phyloP scores from a whole-genome alignment of 176 grass and related monocot species.

The Otatea glauca region DNA sequence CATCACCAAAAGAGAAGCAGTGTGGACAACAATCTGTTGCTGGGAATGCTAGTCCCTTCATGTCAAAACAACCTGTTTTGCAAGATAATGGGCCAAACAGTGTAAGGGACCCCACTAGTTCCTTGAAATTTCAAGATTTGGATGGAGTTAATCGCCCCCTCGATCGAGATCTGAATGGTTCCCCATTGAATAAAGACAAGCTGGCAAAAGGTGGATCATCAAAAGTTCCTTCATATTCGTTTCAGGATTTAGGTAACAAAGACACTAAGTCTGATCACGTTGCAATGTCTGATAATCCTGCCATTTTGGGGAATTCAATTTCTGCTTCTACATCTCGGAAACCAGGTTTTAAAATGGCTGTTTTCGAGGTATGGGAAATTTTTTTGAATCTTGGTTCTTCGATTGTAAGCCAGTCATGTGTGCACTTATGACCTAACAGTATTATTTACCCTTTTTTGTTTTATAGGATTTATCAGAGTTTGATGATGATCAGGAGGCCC shows the following conservation, averaged over 20 bases:
- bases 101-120: constrained; percentile 27
- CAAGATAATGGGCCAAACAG: constrained; percentile 43
- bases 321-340: constrained; percentile 39
- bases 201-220: constrained; percentile 42
- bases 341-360: constrained; percentile 65
- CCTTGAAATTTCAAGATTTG: constrained; percentile 47
- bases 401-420: not conserved
- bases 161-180: constrained; percentile 46
- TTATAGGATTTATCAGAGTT: constrained; percentile 58
- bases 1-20: constrained; percentile 61
- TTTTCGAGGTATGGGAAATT: constrained; percentile 52
- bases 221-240: constrained; percentile 29
- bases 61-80: constrained; percentile 31
- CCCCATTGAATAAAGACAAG: constrained; percentile 45
- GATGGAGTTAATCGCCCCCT: constrained; percentile 30
- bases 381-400: constrained; percentile 5
- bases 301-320: constrained; percentile 40
- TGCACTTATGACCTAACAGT: not conserved
- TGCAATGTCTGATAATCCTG: constrained; percentile 36
- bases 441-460: not conserved
- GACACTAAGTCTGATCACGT: constrained; percentile 22
- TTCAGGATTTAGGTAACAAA: constrained; percentile 30
- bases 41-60: constrained; percentile 25
- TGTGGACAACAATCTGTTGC: constrained; percentile 26
- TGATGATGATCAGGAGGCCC: constrained; percentile 52